Base-by-base conservation (phyloP, 2,329 filamentous ascomycete genomes). In the Leptographium procerum region DNA sequence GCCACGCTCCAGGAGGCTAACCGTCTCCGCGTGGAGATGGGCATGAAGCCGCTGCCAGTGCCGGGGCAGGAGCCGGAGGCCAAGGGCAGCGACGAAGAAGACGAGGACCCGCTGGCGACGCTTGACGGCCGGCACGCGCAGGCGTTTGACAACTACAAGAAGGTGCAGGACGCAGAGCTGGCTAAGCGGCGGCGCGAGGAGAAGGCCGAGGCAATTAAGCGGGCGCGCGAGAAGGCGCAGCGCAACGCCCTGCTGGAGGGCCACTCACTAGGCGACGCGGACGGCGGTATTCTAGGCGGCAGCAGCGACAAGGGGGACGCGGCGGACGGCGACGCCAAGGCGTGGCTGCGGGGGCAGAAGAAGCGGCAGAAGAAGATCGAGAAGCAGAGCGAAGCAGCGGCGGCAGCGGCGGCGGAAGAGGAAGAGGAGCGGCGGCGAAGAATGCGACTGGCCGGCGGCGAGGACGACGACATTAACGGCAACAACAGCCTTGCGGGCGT, bases 291-390 rank as follows among this genome's bases (percentile, higher is more conserved):
- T 3, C 84, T 85, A 13, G 65, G 89, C 28, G 89, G 19, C 47
- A 29, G 24, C 47, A 28, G n/a, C 36, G 36, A 40, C 22, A 26
- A 34, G 16, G 81, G 9, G 1, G 54, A 22, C 6, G 54, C n/a
- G 2, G 59, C 29, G 5, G 84, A 86, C 14, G 65, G 88, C 29
- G 89, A 95, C 69, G 89, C 92, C 16, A 88, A 88, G 69, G 79
- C 88, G 1, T 99, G 94, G 94, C 72, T 99, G 61, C 83, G 87
- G 65, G 86, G 86, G 60, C 87, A 92, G 70, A 97, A 95, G 79
- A 97, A 95, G 76, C 81, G 91, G 56, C 90, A 95, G 71, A 95
- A 91, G 79, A 89, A 91, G 73, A 91, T 97, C 45, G 87, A 86
- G 52, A 86, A 89, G 65, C 88, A 90, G 52, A 89, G 85, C 11